These are phyloP conservation scores for Dactylella cylindrospora DNA, from an alignment of 2,329 filamentous ascomycete genomes.

Conservation along the genomic window DNA sequence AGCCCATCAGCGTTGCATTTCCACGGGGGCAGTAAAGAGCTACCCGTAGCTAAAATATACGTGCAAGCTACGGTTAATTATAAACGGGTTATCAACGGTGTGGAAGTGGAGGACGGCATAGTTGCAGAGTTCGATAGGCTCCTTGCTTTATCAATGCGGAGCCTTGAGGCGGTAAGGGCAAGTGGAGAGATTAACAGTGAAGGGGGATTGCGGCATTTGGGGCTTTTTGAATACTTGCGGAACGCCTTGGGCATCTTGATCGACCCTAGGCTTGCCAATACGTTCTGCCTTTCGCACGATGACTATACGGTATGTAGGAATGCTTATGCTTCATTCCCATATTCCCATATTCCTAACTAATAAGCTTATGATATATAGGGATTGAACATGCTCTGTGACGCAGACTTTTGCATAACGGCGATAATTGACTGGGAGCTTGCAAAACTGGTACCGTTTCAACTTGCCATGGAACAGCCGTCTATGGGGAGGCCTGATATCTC, in stretches of 20 bases:
- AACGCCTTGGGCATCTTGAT: slow-evolving; percentile 8
- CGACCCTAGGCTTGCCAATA: slow-evolving; percentile 15
- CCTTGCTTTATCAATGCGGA: too few species aligned
- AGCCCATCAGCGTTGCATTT: slow-evolving; percentile 5
- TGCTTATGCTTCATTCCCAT: not conserved
- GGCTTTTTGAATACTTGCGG: slow-evolving; percentile 3
- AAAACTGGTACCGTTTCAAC: slow-evolving; percentile 7
- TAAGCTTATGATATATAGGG: not conserved
- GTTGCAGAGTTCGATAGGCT: too few species aligned
- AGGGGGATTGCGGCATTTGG: not conserved
- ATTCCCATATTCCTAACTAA: not conserved
- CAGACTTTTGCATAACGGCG: slow-evolving; percentile 15
- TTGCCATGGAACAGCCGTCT: slow-evolving; percentile 6
- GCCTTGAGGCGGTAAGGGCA: not conserved
- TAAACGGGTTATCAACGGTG: too few species aligned
- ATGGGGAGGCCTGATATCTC: not conserved
- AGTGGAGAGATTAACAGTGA: not conserved
- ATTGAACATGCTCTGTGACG: slow-evolving; percentile 23
- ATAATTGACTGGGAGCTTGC: slow-evolving; percentile 37
- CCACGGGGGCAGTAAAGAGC: slow-evolving; percentile 1
- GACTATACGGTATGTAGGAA: slow-evolving; percentile 21
- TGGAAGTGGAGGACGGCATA: too few species aligned
- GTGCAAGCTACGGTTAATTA: too few species aligned
- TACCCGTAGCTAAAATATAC: not conserved
- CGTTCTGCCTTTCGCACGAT: slow-evolving; percentile 9